Percentiles rank a stretch among this genome's conserved stretches.
Evolutionary conservation across 2,329 filamentous ascomycete genomes (phyloP).

Genomic region (Knoxdaviesia capensis): DNA sequence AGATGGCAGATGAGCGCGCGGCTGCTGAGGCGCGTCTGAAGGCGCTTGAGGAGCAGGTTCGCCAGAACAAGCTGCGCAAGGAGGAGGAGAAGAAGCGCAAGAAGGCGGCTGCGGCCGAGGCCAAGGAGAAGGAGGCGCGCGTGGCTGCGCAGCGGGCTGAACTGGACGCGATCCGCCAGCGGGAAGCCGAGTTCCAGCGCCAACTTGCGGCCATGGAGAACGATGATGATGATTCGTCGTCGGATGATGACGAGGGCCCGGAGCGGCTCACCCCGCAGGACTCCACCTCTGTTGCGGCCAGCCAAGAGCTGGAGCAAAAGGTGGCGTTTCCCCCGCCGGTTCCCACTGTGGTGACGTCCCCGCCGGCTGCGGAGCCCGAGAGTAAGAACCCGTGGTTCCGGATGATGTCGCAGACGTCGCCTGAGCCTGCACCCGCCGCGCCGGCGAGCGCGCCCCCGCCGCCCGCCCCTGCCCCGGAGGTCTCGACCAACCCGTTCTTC

Average conservation of each 20-base stretch:
- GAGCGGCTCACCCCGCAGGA: slow-evolving; percentile 45
- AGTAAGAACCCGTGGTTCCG: slow-evolving; percentile 92
- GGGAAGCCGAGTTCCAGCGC: slow-evolving; percentile 72
- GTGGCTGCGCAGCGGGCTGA: slow-evolving; percentile 74
- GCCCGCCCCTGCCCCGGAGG: slow-evolving; percentile 20
- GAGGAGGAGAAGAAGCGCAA: slow-evolving; percentile 87
- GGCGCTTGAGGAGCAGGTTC: slow-evolving; percentile 84
- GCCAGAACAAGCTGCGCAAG: slow-evolving; percentile 84
- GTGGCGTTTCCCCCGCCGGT: slow-evolving; percentile 22
- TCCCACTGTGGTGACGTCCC: slow-evolving; percentile 29
- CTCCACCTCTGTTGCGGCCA: slow-evolving; percentile 35
- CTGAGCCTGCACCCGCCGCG: slow-evolving; percentile 20
- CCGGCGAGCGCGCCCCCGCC: slow-evolving; percentile 20
- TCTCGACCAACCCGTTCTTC: slow-evolving; percentile 92
- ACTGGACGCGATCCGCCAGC: slow-evolving; percentile 76
- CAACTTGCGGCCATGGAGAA: slow-evolving; percentile 62
- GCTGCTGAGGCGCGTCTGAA: slow-evolving; percentile 67
- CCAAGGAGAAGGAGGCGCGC: slow-evolving; percentile 73
- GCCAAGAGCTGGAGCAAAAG: slow-evolving; percentile 27
- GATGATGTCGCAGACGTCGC: slow-evolving; percentile 53
- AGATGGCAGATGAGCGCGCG: slow-evolving; percentile 60
- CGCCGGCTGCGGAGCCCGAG: slow-evolving; percentile 42
- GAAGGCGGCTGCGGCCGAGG: slow-evolving; percentile 69
- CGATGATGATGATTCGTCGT: slow-evolving; percentile 53
- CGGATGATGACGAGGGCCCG: slow-evolving; percentile 64